phyloP scores from a whole-genome alignment of 331 rosid genomes.

The Acacia concinna region DNA sequence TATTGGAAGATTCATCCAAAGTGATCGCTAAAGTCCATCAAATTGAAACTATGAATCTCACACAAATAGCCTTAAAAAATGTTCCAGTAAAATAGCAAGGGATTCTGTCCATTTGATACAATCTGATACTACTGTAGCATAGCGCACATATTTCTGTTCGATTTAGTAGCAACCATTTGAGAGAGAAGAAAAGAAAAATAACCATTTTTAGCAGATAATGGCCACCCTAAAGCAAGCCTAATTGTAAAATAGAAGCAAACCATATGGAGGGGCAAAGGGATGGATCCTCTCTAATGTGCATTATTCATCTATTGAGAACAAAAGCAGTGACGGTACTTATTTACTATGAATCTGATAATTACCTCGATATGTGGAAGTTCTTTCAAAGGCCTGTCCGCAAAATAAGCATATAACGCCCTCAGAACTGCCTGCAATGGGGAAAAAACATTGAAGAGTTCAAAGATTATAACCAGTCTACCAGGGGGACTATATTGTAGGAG shows the following conservation, averaged over 20 bases:
- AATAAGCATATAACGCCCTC: slow-evolving; percentile 95
- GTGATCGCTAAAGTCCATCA: neutral
- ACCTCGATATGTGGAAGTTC: slow-evolving; percentile 99
- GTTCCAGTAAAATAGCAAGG: neutral
- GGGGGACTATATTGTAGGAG: neutral
- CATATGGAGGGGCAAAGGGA: neutral
- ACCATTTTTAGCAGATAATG: neutral
- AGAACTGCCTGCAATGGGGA: slow-evolving; percentile 81
- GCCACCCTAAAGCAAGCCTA: neutral
- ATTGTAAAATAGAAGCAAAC: neutral
- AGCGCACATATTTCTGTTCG: neutral
- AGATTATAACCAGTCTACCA: slow-evolving; percentile 27
- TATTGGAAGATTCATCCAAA: slow-evolving; percentile 13
- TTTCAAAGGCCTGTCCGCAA: slow-evolving; percentile 93
- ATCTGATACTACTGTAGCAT: neutral
- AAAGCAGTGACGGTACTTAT: neutral
- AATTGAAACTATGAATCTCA: neutral
- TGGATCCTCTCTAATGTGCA: neutral
- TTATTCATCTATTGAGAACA: slow-evolving; percentile 11
- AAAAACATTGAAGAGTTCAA: slow-evolving; percentile 11
- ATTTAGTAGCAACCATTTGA: neutral
- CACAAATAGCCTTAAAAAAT: neutral
- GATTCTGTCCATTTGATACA: slow-evolving; percentile 2
- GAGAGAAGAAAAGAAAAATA: neutral
- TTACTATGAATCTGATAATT: slow-evolving; percentile 28